Evolutionary conservation across 139 green algal genomes (phyloP).

Genomic region (Chlamydomonas applanata): DNA sequence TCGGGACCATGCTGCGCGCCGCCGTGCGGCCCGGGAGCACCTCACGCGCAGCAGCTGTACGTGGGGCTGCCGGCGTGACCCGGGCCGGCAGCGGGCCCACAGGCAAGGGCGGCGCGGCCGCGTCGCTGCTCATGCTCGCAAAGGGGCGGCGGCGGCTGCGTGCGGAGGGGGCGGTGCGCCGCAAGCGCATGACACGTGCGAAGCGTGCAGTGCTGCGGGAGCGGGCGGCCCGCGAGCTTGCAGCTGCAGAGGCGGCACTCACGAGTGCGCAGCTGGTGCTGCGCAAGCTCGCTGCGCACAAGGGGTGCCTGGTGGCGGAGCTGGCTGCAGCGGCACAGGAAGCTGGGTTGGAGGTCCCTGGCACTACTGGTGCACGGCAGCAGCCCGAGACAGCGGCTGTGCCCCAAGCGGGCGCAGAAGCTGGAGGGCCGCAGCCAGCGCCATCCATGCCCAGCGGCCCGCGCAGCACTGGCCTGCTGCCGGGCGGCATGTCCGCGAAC

Average conservation of each 20-base stretch:
- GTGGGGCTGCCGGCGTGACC: too few species aligned
- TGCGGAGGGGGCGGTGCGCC: conserved; percentile 10
- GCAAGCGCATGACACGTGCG: conserved; percentile 34
- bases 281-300: neutral
- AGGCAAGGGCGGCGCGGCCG: neutral
- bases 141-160: conserved; percentile 5
- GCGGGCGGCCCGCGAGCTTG: conserved; percentile 8
- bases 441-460: too few species aligned
- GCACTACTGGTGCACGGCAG: too few species aligned
- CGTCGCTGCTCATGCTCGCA: neutral
- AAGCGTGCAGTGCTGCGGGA: conserved; percentile 39
- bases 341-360: neutral
- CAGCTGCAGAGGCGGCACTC: conserved; percentile 4
- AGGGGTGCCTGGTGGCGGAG: neutral
- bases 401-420: too few species aligned
- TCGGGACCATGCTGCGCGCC: neutral
- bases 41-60: neutral
- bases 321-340: neutral
- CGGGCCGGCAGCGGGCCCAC: neutral
- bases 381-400: too few species aligned
- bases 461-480: too few species aligned
- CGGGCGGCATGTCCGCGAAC: too few species aligned
- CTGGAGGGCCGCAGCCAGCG: too few species aligned
- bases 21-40: neutral
- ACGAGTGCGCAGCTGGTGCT: neutral